Percentiles rank a stretch among this genome's conserved stretches.
phyloP scores from a whole-genome alignment of 2,329 filamentous ascomycete genomes.

The Alternaria conjuncta region DNA sequence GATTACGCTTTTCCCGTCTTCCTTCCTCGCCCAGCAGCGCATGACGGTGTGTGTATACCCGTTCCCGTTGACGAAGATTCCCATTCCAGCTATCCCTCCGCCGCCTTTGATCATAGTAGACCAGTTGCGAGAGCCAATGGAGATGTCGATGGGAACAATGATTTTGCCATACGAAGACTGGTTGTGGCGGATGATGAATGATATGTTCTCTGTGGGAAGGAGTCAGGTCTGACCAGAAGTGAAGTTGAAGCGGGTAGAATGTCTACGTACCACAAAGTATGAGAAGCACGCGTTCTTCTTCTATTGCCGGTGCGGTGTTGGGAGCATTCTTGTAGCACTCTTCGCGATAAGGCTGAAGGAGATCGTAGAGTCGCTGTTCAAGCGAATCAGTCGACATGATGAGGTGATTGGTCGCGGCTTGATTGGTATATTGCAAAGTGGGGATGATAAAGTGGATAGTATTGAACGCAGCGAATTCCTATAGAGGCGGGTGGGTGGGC shows the following conservation, averaged over 20 bases:
- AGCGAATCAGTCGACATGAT: not conserved
- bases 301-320: not conserved
- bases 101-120: not conserved
- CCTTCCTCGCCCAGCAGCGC: not conserved
- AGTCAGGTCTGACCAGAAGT: not conserved
- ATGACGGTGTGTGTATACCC: slow-evolving; percentile 13
- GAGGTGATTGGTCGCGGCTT: not conserved
- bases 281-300: slow-evolving; percentile 2
- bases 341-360: slow-evolving; percentile 1
- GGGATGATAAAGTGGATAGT: not conserved
- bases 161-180: slow-evolving; percentile 13
- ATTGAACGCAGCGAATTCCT: too few relatives aligned
- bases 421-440: not conserved
- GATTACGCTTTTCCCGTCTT: not conserved
- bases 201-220: slow-evolving; percentile 11
- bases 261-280: slow-evolving; percentile 8
- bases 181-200: slow-evolving; percentile 18
- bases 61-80: slow-evolving; percentile 15
- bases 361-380: slow-evolving; percentile 1
- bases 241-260: too few relatives aligned
- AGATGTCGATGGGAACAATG: slow-evolving; percentile 9
- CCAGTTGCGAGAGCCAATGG: slow-evolving; percentile 13
- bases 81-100: not conserved
- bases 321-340: not conserved
- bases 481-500: not conserved